Base-by-base conservation (phyloP, 257 asterid genomes). In the Nicotiana otophora region DNA sequence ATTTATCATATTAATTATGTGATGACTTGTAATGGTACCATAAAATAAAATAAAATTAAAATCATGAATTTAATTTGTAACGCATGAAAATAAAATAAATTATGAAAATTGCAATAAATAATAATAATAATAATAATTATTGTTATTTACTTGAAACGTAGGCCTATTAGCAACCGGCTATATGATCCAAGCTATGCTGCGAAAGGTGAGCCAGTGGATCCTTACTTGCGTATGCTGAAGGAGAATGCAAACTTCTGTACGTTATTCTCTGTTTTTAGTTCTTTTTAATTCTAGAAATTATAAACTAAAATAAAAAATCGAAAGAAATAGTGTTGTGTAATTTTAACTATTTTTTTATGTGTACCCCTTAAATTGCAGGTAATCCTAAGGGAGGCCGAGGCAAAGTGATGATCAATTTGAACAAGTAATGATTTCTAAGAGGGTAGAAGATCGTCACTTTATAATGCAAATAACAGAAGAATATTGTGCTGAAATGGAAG, bases 171-270 rank as follows among this genome's bases (percentile, higher is more conserved):
- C 10, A 68, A 69, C 20, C 19, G 57, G 9, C 2, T 69, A 9
- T 69, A 69, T n/a, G 77, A 69, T 69, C 53, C 55, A 69, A 69
- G 77, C 33, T 69, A 19, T 69, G 77, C 55, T 36, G 77, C 3
- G 1, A 69, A 10, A 36, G 77, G 57, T 36, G 4, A 8, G 3
- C 55, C 77, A 2, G 3, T 69, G 5, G 77, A 69, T 36, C 77
- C 77, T 19, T 30, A 36, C 19, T 19, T 69, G 77, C 55, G 57
- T 39, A 69, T 69, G 55, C 30, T 69, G 1, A n/a, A 1, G 57
- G 4, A 0, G 31, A 19, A 36, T 69, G 33, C 55, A n/a, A 5
- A 23, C 15, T 69, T 36, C 36, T 20, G 77, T 69, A 69, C 10
- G 77, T 69, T 7, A 8, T 9, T 34, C 36, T 15, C 6, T 4